Conservation (phyloP, 768 basidiomycete genomes). For the Rubroboletus satanas region DNA sequence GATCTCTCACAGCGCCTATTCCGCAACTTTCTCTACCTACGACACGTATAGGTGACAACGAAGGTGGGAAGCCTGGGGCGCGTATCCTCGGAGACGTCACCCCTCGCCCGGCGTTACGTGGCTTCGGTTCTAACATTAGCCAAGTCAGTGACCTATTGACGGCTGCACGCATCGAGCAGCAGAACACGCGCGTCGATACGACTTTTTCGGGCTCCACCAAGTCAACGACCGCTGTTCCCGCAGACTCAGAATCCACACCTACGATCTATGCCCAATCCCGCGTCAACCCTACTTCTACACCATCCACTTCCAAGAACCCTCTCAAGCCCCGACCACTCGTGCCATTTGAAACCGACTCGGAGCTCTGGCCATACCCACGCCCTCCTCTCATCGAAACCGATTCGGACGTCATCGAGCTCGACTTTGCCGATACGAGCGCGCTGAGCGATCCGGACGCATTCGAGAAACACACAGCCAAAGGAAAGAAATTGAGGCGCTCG, state of each 20-base stretch:
- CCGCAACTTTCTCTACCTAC: conserved; percentile 31
- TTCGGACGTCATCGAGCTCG: conserved; percentile 68
- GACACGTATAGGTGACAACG: conserved; percentile 10
- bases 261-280: conserved; percentile 15
- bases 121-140: conserved; percentile 32
- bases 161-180: conserved; percentile 22
- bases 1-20: conserved; percentile 41
- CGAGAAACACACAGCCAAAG: conserved; percentile 29
- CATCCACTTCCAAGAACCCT: conserved; percentile 15
- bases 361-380: conserved; percentile 69
- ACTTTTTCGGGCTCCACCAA: background rate
- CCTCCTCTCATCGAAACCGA: conserved; percentile 39
- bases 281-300: background rate
- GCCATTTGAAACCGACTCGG: conserved; percentile 61
- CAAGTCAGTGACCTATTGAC: conserved; percentile 29
- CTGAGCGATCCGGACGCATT: conserved; percentile 66
- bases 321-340: conserved; percentile 42
- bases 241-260: conserved; percentile 7
- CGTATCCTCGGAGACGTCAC: conserved; percentile 51
- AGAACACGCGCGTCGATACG: conserved; percentile 5
- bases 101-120: conserved; percentile 47
- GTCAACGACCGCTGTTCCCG: background rate
- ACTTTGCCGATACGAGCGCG: conserved; percentile 69
- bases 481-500: conserved; percentile 21
- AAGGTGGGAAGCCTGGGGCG: conserved; percentile 15